phyloP scores from a whole-genome alignment of 352 stramenopile genomes.

The Phytophthora sp. region DNA sequence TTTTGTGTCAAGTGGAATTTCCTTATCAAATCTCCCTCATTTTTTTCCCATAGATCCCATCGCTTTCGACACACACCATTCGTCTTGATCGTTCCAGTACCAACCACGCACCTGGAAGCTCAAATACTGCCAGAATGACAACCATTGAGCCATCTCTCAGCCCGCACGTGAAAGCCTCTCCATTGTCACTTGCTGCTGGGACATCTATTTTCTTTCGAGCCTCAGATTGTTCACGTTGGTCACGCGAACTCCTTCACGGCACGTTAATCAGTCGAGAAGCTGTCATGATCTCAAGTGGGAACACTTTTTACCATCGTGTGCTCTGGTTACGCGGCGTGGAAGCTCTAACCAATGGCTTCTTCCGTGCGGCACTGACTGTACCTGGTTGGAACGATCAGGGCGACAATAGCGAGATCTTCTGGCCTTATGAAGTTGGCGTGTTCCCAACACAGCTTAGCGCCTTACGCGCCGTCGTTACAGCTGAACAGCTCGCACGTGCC shows the following conservation, averaged over 20 bases:
- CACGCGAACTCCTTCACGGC: slow-evolving; percentile 66
- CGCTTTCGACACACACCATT: slow-evolving; percentile 47
- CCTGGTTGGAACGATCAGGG: slow-evolving; percentile 26
- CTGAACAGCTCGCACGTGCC: slow-evolving; percentile 56
- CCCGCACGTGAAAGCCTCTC: too few species aligned
- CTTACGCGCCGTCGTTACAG: slow-evolving; percentile 62
- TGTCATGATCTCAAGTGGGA: slow-evolving; percentile 21
- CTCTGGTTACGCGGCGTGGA: slow-evolving; percentile 75
- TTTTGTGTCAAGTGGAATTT: too few species aligned
- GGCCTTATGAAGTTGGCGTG: slow-evolving; percentile 55
- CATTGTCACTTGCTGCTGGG: slow-evolving; percentile 41
- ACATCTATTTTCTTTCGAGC: slow-evolving; percentile 63
- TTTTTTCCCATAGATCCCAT: slow-evolving; percentile 55
- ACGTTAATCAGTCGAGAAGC: slow-evolving; percentile 22
- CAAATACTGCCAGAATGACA: too few species aligned
- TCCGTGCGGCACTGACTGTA: slow-evolving; percentile 56
- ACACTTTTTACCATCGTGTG: slow-evolving; percentile 57
- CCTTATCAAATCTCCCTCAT: too few species aligned
- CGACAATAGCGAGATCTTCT: slow-evolving; percentile 31
- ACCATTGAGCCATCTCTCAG: too few species aligned
- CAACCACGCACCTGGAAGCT: not conserved
- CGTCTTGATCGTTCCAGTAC: slow-evolving; percentile 1
- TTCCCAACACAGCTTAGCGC: slow-evolving; percentile 64
- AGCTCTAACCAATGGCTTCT: slow-evolving; percentile 69
- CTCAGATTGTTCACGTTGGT: slow-evolving; percentile 51